Evolutionary conservation across 441 rosid genomes (phyloP), one percentile per base, ranked within the genome.

Genomic region (Biscutella laevigata): DNA sequence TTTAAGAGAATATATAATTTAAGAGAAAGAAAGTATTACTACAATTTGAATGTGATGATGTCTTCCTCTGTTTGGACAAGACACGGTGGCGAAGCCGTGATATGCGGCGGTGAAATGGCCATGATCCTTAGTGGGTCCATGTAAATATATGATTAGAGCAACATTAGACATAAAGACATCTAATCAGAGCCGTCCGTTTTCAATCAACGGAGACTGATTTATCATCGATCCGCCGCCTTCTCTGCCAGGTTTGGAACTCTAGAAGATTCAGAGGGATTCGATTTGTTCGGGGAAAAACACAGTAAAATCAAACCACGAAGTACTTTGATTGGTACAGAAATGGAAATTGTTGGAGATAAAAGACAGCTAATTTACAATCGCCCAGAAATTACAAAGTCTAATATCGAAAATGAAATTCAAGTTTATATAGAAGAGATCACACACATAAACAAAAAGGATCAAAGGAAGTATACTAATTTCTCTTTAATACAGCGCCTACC

Each of bases 401-500:
- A 40, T 46, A 46, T 20, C 7, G 33, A 29, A 58, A 57, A 47
- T 38, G 4, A 22, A 32, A 63, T 2, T 46, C 4, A 34, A 49
- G 51, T 32, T 46, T 32, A 39, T 44, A 55, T 9, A 41, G 5
- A 61, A 19, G 42, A 35, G 52, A 51, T 30, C 33, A 47, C 28
- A 15, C 35, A 43, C 30, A 34, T 14, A 54, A n/a, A 29, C 3
- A 8, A 40, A 16, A 1, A n/a, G 32, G 39, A 24, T 48, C 27
- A 49, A 26, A 64, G 53, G 32, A 17, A 36, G 64, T 57, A 30
- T 43, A 64, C 52, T 57, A 51, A 10, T 4, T 10, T 44, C 17
- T 39, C 21, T 24, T 41, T 41, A 19, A 27, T 46, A 10, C 4
- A 4, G n/a, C 1, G 56, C 26, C 77, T 75, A 83, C 53, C 73